A percentile compares a stretch with the other conserved stretches of the same genome.
These are phyloP conservation scores for Sugiyamaella marilandica DNA, from an alignment of 805 yeast species.

Conservation along the genomic window DNA sequence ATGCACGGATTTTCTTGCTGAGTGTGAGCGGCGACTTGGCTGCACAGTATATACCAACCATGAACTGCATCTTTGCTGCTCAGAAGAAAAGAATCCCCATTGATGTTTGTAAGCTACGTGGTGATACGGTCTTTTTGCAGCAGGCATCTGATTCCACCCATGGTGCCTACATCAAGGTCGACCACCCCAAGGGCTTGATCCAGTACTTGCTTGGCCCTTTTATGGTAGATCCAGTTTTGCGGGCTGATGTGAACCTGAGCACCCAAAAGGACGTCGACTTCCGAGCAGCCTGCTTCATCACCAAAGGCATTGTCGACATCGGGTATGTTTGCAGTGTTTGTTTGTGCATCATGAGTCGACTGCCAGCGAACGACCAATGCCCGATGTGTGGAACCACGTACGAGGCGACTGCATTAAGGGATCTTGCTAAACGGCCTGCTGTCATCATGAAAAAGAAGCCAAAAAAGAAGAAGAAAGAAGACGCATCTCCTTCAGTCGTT, in stretches of 20 bases:
- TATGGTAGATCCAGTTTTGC: conserved; percentile 77
- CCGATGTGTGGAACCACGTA: conserved; percentile 83
- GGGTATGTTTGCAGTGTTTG: conserved; percentile 97
- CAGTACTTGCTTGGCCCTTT: conserved; percentile 80
- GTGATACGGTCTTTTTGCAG: conserved; percentile 76
- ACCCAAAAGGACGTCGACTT: conserved; percentile 84
- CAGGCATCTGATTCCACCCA: conserved; percentile 94
- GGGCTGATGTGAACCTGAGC: conserved; percentile 74
- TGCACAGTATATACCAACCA: conserved; percentile 81
- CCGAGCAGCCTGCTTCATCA: conserved; percentile 87
- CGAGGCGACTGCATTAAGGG: conserved; percentile 57
- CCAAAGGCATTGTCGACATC: conserved; percentile 85
- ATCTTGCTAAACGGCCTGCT: conserved; percentile 57
- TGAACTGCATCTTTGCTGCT: conserved; percentile 95
- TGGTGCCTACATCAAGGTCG: conserved; percentile 74
- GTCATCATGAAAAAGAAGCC: conserved; percentile 39
- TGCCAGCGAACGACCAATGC: conserved; percentile 62
- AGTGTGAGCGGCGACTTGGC: conserved; percentile 70
- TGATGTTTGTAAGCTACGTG: conserved; percentile 80
- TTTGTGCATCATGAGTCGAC: conserved; percentile 51
- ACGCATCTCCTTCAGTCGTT: no score
- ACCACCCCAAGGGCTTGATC: conserved; percentile 67
- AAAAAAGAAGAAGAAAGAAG: conserved; percentile 30
- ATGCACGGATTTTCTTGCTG: conserved; percentile 60
- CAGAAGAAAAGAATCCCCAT: conserved; percentile 82